Base-by-base conservation (phyloP, 192 early-diverging fungal genomes). In the Dimargaris verticillata region DNA sequence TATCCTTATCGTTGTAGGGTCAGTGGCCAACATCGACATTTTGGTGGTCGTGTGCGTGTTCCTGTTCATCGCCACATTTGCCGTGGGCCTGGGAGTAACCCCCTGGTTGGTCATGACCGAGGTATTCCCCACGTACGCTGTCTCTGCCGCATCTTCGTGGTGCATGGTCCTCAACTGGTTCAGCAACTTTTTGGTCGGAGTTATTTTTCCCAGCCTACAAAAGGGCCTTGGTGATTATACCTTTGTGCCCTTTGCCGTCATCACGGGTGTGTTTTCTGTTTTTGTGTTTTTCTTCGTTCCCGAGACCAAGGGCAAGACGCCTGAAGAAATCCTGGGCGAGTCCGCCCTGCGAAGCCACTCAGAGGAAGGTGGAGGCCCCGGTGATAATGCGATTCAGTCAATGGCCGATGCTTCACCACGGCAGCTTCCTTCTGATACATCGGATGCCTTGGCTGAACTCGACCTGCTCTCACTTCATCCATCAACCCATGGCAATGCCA, bases 71-170 rank as follows among this genome's bases (percentile, higher is more conserved):
- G 81, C 80, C 28, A 75, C 72, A 61, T 91, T 90, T 72, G 85
- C 85, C 52, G 70, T 91, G 28, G 91, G 88, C 42, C 68, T 88
- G 1, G 88, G 88, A 38, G 81, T 84, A 3, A 88, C 90, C 50
- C 87, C 91, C 9, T 91, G 88, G 87, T 68, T 89, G 28, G 74
- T 87, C 33, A 73, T 84, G 0, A 83, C 86, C 18, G 89, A 91
- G 62, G 74, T 89, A 61, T 71, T 84, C 14, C 89, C 91, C 0
- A 75, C 79, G 7, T 86, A 86, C 61, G 87, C 86, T 0, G 75
- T 85, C 44, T 82, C 85, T 0, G 66, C 85, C 13, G 81, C 86
- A 29, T 80, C 82, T 0, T 76, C 83, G 7, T 66, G 89, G 18
- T 83, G 87, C 41, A 88, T 84, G 5, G 76, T 74, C 6, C 70